A percentile compares a stretch with the other conserved stretches of the same genome.
Conservation (phyloP, 83 land plant genomes). For the Diphasiastrum complanatum region DNA sequence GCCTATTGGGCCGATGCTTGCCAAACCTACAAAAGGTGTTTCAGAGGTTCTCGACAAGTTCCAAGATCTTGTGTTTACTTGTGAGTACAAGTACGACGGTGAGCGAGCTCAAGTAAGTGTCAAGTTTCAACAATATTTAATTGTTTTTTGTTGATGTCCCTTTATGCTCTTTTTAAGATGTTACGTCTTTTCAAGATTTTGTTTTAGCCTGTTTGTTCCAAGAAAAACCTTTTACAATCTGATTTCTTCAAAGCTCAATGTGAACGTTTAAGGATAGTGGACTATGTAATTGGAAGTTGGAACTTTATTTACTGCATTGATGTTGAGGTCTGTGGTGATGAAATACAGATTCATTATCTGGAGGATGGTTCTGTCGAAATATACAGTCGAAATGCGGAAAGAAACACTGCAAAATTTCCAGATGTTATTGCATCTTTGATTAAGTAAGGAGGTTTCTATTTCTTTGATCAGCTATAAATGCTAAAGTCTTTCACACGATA, state of each 20-base stretch:
- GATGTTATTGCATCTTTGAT: slow-evolving; percentile 63
- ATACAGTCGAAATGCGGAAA: slow-evolving; percentile 94
- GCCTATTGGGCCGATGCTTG: slow-evolving; percentile 97
- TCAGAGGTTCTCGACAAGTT: slow-evolving; percentile 89
- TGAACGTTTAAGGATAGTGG: too few species aligned
- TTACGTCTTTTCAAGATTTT: too few species aligned
- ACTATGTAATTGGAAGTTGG: not conserved
- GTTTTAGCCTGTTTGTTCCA: too few species aligned
- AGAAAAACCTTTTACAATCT: too few species aligned
- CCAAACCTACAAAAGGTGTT: slow-evolving; percentile 93
- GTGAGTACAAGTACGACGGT: slow-evolving; percentile 99
- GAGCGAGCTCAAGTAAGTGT: slow-evolving; percentile 90
- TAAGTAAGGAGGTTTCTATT: slow-evolving; percentile 33
- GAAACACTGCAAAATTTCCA: slow-evolving; percentile 92
- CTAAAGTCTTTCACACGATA: too few species aligned
- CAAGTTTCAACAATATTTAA: too few species aligned
- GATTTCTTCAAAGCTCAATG: too few species aligned
- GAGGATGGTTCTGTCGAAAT: slow-evolving; percentile 86
- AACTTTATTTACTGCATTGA: too few species aligned
- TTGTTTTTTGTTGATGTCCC: too few species aligned
- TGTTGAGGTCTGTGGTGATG: too few species aligned
- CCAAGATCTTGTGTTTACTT: slow-evolving; percentile 75
- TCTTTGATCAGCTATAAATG: too few species aligned
- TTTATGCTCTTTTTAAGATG: too few species aligned
- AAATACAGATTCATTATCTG: slow-evolving; percentile 76